These are phyloP conservation scores for Sporothrix humicola DNA, from an alignment of 2,329 filamentous ascomycete species.

Conservation along the genomic window DNA sequence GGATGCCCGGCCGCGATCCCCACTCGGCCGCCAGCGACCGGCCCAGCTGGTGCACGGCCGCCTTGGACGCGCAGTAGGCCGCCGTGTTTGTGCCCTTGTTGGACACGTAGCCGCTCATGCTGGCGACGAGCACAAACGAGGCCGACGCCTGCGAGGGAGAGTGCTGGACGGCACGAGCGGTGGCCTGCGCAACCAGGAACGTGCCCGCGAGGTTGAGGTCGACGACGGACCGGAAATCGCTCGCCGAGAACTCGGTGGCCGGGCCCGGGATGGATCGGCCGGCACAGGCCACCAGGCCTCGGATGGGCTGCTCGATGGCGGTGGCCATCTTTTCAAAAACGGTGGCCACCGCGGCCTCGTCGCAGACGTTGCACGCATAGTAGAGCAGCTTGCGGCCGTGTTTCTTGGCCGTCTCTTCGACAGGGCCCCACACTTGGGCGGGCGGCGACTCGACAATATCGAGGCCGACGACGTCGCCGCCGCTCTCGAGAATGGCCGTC, in stretches of 20 bases:
- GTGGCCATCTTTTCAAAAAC: conserved; percentile 39
- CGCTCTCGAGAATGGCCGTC: conserved; percentile 41
- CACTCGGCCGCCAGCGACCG: conserved; percentile 67
- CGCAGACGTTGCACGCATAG: conserved; percentile 39
- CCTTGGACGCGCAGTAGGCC: conserved; percentile 68
- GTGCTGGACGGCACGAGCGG: conserved; percentile 55
- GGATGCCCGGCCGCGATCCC: conserved; percentile 50
- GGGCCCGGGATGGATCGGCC: conserved; percentile 43
- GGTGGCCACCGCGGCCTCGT: conserved; percentile 35
- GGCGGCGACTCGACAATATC: conserved; percentile 38
- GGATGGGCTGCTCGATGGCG: conserved; percentile 40
- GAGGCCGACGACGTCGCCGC: conserved; percentile 45
- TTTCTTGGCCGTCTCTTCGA: conserved; percentile 39
- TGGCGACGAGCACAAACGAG: conserved; percentile 47
- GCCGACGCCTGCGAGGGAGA: conserved; percentile 39
- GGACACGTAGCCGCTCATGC: conserved; percentile 57
- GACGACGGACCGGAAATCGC: conserved; percentile 66
- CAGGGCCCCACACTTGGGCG: neutral
- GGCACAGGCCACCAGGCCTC: conserved; percentile 45
- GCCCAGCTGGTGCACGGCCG: conserved; percentile 71
- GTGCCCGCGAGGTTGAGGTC: conserved; percentile 75
- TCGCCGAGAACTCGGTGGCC: conserved; percentile 37
- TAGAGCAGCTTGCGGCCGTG: conserved; percentile 38
- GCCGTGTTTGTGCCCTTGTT: conserved; percentile 63
- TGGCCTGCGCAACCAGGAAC: conserved; percentile 74